A percentile compares a stretch with the other conserved stretches of the same genome.
Conservation (phyloP, 2,329 filamentous ascomycete species). For the Chaetomium strumarium region DNA sequence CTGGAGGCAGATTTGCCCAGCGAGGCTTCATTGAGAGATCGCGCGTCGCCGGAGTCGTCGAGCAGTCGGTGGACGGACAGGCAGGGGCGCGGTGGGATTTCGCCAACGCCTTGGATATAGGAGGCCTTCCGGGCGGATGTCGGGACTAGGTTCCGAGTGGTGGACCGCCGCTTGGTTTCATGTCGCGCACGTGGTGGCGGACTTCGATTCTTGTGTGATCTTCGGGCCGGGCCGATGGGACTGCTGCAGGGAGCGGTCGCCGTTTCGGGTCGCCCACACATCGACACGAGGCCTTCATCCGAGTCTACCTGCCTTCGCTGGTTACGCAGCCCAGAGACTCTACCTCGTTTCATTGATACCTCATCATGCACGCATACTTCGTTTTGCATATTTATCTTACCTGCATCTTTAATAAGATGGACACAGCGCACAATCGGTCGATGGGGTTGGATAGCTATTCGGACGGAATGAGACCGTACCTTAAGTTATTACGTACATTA, state of each 20-base stretch:
- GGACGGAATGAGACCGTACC: too few relatives aligned
- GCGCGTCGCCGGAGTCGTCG: slow-evolving; percentile 11
- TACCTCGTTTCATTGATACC: too few relatives aligned
- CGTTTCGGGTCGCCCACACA: not conserved
- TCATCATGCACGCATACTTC: too few relatives aligned
- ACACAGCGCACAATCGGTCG: too few relatives aligned
- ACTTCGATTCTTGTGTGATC: not conserved
- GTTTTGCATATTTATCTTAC: too few relatives aligned
- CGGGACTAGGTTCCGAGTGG: not conserved
- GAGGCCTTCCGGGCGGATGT: not conserved
- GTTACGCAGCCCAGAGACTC: too few relatives aligned
- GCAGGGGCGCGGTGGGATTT: slow-evolving; percentile 8
- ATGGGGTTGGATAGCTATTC: too few relatives aligned
- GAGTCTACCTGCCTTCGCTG: too few relatives aligned
- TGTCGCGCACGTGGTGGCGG: not conserved
- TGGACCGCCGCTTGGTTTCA: too few relatives aligned
- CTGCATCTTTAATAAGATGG: too few relatives aligned
- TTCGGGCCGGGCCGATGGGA: not conserved
- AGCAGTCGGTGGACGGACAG: slow-evolving; percentile 18
- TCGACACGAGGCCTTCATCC: too few relatives aligned
- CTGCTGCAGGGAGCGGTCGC: not conserved
- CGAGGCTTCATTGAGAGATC: slow-evolving; percentile 10
- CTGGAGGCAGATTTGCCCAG: slow-evolving; percentile 9
- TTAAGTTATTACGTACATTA: too few relatives aligned
- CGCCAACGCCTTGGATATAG: slow-evolving; percentile 17